phyloP scores from a whole-genome alignment of 2,329 filamentous ascomycete genomes.

The Lecanosticta acicola region DNA sequence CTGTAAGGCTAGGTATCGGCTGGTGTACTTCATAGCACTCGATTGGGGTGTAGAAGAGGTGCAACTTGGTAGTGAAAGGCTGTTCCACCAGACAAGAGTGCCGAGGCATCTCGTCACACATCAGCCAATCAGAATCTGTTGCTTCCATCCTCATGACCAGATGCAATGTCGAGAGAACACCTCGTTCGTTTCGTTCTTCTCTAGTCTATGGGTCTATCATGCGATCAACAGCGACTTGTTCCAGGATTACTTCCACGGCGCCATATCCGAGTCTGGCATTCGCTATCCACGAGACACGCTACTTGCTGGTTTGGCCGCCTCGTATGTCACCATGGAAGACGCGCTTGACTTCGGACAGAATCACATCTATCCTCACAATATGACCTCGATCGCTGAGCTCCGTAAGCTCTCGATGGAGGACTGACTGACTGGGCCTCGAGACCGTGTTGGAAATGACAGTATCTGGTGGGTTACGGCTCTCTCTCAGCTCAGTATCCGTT shows the following conservation, averaged over 20 bases:
- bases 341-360: constrained; percentile 32
- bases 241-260: constrained; percentile 39
- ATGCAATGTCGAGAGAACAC: no score
- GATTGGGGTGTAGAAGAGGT: no score
- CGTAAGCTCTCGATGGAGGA: constrained; percentile 4
- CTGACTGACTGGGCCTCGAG: constrained; percentile 1
- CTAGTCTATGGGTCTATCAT: no score
- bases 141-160: no score
- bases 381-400: constrained; percentile 8
- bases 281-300: constrained; percentile 7
- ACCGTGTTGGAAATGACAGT: constrained; percentile 3
- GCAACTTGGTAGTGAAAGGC: no score
- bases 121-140: no score
- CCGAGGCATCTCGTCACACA: no score
- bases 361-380: constrained; percentile 3
- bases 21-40: no score
- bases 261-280: constrained; percentile 26
- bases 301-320: constrained; percentile 24
- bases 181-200: no score
- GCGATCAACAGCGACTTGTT: constrained; percentile 26
- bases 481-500: constrained; percentile 1
- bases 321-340: constrained; percentile 36
- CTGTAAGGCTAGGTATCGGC: no score
- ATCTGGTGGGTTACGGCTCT: constrained; percentile 10
- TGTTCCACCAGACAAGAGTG: no score